Percentiles rank a stretch among this genome's conserved stretches.
Conservation (phyloP, 345 rosid genomes). For the Brassica cretica region DNA sequence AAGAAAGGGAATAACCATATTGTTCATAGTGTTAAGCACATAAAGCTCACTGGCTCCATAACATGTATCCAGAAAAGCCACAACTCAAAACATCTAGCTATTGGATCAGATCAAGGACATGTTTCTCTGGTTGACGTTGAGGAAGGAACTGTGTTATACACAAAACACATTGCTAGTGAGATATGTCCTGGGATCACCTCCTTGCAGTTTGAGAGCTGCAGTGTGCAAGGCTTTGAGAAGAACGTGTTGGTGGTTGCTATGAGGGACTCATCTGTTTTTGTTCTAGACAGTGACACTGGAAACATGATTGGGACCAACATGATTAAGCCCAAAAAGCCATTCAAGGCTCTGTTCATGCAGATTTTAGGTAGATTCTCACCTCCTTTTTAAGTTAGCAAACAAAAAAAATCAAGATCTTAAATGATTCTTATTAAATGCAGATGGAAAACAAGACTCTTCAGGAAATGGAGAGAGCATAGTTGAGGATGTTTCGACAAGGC, state of each 20-base stretch:
- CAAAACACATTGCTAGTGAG: slow-evolving; percentile 67
- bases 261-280: slow-evolving; percentile 77
- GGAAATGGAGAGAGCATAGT: slow-evolving; percentile 41
- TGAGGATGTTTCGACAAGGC: slow-evolving; percentile 52
- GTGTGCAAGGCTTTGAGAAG: slow-evolving; percentile 76
- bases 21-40: slow-evolving; percentile 59
- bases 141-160: slow-evolving; percentile 51
- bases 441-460: slow-evolving; percentile 53
- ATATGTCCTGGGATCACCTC: slow-evolving; percentile 66
- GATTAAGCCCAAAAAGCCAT: slow-evolving; percentile 83
- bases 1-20: slow-evolving; percentile 70
- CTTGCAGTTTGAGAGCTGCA: slow-evolving; percentile 65
- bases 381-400: background rate
- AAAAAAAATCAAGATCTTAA: background rate
- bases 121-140: slow-evolving; percentile 69
- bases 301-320: slow-evolving; percentile 57
- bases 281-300: slow-evolving; percentile 69
- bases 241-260: slow-evolving; percentile 72
- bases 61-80: slow-evolving; percentile 55
- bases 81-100: slow-evolving; percentile 59
- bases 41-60: slow-evolving; percentile 69
- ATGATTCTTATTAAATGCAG: slow-evolving; percentile 38
- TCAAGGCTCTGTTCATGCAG: slow-evolving; percentile 75
- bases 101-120: slow-evolving; percentile 88
- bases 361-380: slow-evolving; percentile 52